Evolutionary conservation across 129 eudicot species (phyloP).

Genomic region (Gnaphalium uliginosum): DNA sequence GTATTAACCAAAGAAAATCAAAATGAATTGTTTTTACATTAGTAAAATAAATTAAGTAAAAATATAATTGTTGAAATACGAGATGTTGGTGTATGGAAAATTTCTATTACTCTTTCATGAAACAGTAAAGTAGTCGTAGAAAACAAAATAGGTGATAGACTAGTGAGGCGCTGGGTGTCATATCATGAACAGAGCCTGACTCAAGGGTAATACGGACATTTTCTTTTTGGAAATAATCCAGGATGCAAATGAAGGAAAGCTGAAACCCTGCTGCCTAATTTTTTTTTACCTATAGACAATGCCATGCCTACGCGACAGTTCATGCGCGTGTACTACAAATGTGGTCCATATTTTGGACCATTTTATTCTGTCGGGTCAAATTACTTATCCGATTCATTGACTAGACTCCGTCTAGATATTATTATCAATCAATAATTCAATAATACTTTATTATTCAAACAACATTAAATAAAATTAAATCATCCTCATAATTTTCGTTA

Average conservation of each 20-base stretch:
- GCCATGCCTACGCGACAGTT: neutral
- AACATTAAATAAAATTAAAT: neutral
- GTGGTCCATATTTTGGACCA: conserved; percentile 25
- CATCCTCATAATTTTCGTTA: neutral
- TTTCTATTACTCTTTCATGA: neutral
- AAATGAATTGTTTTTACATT: no score
- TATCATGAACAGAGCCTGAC: neutral
- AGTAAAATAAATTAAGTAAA: no score
- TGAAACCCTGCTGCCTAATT: neutral
- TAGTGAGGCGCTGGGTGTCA: neutral
- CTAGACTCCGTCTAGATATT: neutral
- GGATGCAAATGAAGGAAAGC: conserved; percentile 9
- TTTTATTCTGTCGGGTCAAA: conserved; percentile 19
- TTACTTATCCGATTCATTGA: conserved; percentile 12
- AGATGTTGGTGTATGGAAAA: no score
- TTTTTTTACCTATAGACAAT: no score
- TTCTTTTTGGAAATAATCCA: neutral
- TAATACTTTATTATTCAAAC: neutral
- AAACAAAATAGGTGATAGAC: neutral
- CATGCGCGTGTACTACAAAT: conserved; percentile 16
- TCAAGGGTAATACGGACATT: conserved; percentile 11
- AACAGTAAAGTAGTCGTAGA: neutral
- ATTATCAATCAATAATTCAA: neutral
- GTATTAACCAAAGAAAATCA: no score
- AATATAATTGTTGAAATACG: no score